Evolutionary conservation across 2,329 filamentous ascomycete genomes (phyloP), one percentile per base, ranked within the genome.

Genomic region (Acarospora socialis): DNA sequence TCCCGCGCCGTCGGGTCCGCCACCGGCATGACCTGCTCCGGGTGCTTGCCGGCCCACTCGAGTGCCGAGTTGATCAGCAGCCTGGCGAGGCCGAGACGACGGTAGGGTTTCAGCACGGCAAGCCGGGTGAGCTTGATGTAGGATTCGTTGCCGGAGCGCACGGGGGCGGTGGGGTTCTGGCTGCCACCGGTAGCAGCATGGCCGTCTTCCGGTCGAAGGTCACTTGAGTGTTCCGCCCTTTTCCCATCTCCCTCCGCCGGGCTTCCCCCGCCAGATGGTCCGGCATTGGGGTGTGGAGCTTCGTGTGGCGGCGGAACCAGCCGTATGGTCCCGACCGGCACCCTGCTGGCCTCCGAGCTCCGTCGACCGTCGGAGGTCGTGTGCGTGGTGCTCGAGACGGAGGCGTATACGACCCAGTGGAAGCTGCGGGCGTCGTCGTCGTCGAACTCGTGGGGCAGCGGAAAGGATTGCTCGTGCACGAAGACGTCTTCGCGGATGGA

Each of bases 181-280:
- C 74, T 24, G 90, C 87, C 3, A 94, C 92, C 0, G 81, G 82
- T 12, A 78, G 77, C 43, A 92, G 90, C 12, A 95, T 98, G 39
- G 78, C 76, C 0, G 78, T 81, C 18, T 66, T 98, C 34, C 76
- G 87, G 26, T 79, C 78, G 4, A 87, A 86, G n/a, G n/a, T n/a
- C n/a, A n/a, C n/a, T n/a, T n/a, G n/a, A n/a, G n/a, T n/a, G n/a
- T n/a, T n/a, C n/a, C n/a, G n/a, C n/a, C n/a, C n/a, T n/a, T n/a
- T n/a, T n/a, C n/a, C n/a, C n/a, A n/a, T n/a, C n/a, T n/a, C n/a
- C n/a, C n/a, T n/a, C n/a, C n/a, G n/a, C n/a, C n/a, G n/a, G n/a
- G n/a, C n/a, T n/a, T n/a, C n/a, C n/a, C n/a, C n/a, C n/a, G n/a
- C n/a, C n/a, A n/a, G n/a, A n/a, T n/a, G n/a, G n/a, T n/a, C n/a